Base-by-base conservation (phyloP, 2,329 filamentous ascomycete species). In the Fusarium armeniacum region DNA sequence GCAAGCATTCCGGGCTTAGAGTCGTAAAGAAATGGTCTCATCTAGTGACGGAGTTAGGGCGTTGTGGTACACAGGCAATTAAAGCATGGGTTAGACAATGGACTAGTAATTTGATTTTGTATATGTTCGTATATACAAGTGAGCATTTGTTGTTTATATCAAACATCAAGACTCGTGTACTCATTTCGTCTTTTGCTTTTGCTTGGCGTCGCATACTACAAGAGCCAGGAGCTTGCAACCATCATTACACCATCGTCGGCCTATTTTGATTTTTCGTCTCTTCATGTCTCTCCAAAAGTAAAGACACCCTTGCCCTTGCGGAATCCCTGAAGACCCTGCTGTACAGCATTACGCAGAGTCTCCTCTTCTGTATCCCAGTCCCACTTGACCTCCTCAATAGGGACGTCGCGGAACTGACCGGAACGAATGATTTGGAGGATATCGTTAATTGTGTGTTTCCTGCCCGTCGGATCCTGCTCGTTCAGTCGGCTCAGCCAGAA, bases 401-500 rank as follows among this genome's bases (percentile, higher is more conserved):
- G 96, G 3, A 90, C 90, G 77, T 97, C 93, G 75, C 86, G 89
- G 77, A 99, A 97, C 78, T 91, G 88, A 8, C 93, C 93, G 53
- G 87, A 82, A 18, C 92, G 84, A 28, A 91, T 92, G 77, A 97
- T 80, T 41, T 90, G 86, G 65, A 99, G 81, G 36, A 99, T 90
- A 80, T 97, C 93, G 26, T 91, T 87, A n/a, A 98, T 90, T 45
- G 93, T 97, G 76, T 86, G 87, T 77, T 88, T 87, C 83, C 97
- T 97, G 63, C 91, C 89, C 8, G 85, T 84, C 0, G 90, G 87
- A 73, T 98, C 86, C 67, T 85, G 82, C 77, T 94, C 90, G 49
- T 92, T 93, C 95, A 96, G 98, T 64, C 86, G 89, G 76, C 92
- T 96, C 26, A 98, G 89, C 96, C 96, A 99, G 81, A 98, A 99